Evolutionary conservation across 345 rosid species (phyloP).

Genomic region (Populus tremula): DNA sequence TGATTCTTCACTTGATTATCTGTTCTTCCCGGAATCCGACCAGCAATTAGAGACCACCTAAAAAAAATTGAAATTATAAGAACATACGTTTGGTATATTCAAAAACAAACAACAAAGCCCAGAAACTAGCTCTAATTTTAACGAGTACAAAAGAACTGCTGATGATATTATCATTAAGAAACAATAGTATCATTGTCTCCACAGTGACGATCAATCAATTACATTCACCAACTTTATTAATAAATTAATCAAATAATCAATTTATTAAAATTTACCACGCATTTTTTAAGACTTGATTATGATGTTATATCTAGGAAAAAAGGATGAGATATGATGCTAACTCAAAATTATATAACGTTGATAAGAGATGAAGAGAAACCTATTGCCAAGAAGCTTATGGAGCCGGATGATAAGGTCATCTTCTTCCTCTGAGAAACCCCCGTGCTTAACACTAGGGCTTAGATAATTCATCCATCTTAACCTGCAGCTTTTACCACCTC

Average conservation of each 20-base stretch:
- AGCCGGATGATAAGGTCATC: conserved; percentile 46
- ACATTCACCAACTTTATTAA: too few relatives aligned
- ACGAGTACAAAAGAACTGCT: too few relatives aligned
- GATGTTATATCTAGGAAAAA: too few relatives aligned
- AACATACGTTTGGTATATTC: not conserved
- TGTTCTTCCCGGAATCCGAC: conserved; percentile 46
- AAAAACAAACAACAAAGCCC: too few relatives aligned
- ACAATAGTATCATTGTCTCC: too few relatives aligned
- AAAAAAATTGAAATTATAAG: not conserved
- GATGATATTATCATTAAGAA: too few relatives aligned
- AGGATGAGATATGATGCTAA: not conserved
- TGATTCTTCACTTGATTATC: conserved; percentile 51
- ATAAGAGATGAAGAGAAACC: conserved; percentile 15
- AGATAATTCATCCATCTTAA: conserved; percentile 44
- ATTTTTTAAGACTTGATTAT: too few relatives aligned
- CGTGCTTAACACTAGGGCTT: conserved; percentile 38
- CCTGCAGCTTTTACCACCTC: conserved; percentile 47
- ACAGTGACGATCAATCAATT: too few relatives aligned
- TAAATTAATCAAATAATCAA: too few relatives aligned
- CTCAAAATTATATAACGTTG: not conserved
- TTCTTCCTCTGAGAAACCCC: conserved; percentile 39
- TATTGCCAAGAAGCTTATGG: conserved; percentile 42
- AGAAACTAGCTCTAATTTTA: too few relatives aligned
- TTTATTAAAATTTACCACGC: too few relatives aligned
- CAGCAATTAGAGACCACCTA: conserved; percentile 49